phyloP scores from a whole-genome alignment of 768 basidiomycete genomes.

The Chalciporus piperatus region DNA sequence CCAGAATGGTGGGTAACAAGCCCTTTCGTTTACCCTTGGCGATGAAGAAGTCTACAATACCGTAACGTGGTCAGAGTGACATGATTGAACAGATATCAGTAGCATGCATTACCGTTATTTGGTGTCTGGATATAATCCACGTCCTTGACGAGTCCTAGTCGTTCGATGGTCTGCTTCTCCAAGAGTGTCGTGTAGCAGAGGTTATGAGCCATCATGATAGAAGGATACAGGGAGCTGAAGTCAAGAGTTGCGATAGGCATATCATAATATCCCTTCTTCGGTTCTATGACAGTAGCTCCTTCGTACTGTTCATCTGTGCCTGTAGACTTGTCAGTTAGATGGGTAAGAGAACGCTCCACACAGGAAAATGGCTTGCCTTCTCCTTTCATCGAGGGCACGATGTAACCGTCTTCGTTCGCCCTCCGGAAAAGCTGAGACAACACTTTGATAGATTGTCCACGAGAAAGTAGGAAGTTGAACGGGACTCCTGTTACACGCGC shows the following conservation, averaged over 20 bases:
- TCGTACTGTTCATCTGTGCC: constrained; percentile 96
- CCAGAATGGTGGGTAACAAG: constrained; percentile 84
- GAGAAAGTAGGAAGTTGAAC: constrained; percentile 90
- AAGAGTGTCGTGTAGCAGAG: constrained; percentile 97
- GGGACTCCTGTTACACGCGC: constrained; percentile 99
- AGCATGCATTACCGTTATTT: constrained; percentile 69
- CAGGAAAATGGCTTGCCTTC: constrained; percentile 56
- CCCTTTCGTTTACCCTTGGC: constrained; percentile 77
- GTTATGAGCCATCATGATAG: constrained; percentile 99
- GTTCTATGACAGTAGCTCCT: constrained; percentile 98
- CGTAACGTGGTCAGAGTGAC: not conserved
- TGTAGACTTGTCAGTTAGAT: constrained; percentile 26
- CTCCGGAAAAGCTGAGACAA: constrained; percentile 93
- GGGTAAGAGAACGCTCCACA: not conserved
- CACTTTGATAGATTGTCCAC: constrained; percentile 99
- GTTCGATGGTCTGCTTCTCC: constrained; percentile 74
- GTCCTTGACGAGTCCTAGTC: constrained; percentile 74
- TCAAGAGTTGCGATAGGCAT: constrained; percentile 96
- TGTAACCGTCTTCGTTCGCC: constrained; percentile 87
- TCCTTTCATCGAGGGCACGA: constrained; percentile 80
- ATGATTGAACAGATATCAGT: not conserved
- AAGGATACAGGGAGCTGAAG: constrained; percentile 97
- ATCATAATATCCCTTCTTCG: constrained; percentile 93
- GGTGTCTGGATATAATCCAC: constrained; percentile 93
- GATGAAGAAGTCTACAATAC: constrained; percentile 74